Percentiles rank a stretch among this genome's conserved stretches.
Conservation (phyloP, 2,329 filamentous ascomycete genomes). For the Diaporthe batatas region DNA sequence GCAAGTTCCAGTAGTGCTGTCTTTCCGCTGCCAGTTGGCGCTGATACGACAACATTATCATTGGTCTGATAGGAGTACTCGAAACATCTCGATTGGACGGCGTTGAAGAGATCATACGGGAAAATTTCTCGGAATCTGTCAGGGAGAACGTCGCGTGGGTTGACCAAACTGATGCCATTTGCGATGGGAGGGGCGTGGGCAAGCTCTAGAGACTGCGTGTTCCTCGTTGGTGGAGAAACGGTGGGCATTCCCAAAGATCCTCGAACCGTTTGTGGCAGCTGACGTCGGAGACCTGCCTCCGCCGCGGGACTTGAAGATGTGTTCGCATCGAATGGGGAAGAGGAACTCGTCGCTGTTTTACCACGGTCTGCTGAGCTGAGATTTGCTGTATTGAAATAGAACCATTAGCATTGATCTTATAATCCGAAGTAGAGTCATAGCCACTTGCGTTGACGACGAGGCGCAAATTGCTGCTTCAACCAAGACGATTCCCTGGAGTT, state of each 20-base stretch:
- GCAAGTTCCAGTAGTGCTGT: constrained; percentile 86
- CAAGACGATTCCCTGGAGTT: not conserved
- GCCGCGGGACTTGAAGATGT: constrained; percentile 32
- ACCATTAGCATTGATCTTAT: not conserved
- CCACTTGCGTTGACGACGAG: constrained; percentile 1
- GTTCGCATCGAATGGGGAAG: not conserved
- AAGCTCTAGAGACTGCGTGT: not conserved
- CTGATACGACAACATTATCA: constrained; percentile 83
- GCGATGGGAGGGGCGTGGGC: constrained; percentile 52
- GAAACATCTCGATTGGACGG: constrained; percentile 86
- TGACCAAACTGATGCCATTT: constrained; percentile 57
- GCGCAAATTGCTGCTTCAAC: not conserved
- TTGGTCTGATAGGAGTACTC: constrained; percentile 72
- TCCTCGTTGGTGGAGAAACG: not conserved
- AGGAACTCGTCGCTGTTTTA: not conserved
- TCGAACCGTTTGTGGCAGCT: not conserved
- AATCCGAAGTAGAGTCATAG: not conserved
- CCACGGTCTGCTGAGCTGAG: not conserved
- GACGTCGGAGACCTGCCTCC: constrained; percentile 19
- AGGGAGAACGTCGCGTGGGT: constrained; percentile 67
- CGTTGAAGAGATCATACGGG: constrained; percentile 82
- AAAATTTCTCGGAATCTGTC: constrained; percentile 79
- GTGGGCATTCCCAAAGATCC: not conserved
- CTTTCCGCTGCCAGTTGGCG: constrained; percentile 89
- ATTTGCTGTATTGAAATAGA: not conserved